phyloP scores from a whole-genome alignment of 805 yeast genomes.

The Spathaspora passalidarum region DNA sequence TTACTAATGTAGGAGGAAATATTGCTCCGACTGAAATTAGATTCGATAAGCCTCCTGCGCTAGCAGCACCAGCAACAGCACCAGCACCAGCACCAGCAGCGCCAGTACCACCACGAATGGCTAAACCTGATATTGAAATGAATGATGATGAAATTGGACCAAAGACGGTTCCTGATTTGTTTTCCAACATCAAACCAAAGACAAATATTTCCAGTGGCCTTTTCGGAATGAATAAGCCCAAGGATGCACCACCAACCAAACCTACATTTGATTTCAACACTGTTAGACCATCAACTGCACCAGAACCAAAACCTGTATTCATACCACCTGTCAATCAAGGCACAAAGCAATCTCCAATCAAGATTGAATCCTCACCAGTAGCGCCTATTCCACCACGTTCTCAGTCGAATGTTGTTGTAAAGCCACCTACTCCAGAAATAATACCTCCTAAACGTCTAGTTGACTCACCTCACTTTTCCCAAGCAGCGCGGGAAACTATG shows the following conservation, averaged over 20 bases:
- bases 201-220: neutral
- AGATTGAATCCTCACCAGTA: neutral
- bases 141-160: constrained; percentile 1
- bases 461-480: constrained; percentile 22
- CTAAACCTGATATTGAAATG: constrained; percentile 2
- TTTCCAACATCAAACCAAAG: neutral
- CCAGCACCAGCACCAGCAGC: neutral
- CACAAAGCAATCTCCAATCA: neutral
- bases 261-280: neutral
- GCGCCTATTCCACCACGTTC: neutral
- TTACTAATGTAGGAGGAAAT: neutral
- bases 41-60: neutral
- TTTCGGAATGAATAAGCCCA: neutral
- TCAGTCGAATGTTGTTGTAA: neutral
- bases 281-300: neutral
- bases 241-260: neutral
- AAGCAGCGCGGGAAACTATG: constrained; percentile 25
- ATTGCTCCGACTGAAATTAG: constrained; percentile 1
- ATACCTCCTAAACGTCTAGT: constrained; percentile 12
- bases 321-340: neutral
- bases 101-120: constrained; percentile 1
- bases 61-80: neutral
- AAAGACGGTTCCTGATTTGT: neutral
- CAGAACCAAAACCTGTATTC: neutral
- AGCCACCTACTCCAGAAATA: constrained; percentile 2